A percentile compares a stretch with the other conserved stretches of the same genome.
Conservation (phyloP, 257 asterid genomes). For the Lycium barbarum region DNA sequence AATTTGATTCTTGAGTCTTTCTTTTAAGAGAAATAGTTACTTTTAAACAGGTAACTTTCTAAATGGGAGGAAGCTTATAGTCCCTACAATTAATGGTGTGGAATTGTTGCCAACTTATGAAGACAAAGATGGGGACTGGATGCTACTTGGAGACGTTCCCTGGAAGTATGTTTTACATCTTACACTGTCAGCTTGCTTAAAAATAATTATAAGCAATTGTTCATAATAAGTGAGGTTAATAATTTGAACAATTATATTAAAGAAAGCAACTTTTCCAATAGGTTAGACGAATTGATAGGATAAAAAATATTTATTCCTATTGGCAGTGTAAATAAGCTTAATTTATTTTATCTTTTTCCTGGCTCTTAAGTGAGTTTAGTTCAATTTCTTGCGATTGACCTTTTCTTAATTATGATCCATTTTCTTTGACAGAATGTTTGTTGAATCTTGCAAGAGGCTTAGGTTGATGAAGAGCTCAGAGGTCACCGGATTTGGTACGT, state of each 20-base stretch:
- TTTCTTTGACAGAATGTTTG: slow-evolving; percentile 69
- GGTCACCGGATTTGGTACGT: slow-evolving; percentile 37
- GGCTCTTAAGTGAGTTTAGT: no score
- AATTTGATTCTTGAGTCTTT: neutral
- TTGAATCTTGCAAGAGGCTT: slow-evolving; percentile 73
- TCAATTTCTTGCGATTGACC: no score
- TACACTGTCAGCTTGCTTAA: no score
- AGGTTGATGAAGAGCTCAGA: slow-evolving; percentile 77
- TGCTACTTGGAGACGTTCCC: slow-evolving; percentile 90
- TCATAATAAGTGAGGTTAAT: neutral
- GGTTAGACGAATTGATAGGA: neutral
- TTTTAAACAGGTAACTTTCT: slow-evolving; percentile 50
- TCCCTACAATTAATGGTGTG: slow-evolving; percentile 52
- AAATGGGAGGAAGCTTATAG: slow-evolving; percentile 63
- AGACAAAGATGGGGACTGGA: slow-evolving; percentile 90
- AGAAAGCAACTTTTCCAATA: neutral
- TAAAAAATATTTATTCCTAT: no score
- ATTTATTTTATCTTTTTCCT: neutral
- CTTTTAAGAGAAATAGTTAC: neutral
- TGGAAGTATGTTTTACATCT: slow-evolving; percentile 57
- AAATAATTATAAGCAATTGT: no score
- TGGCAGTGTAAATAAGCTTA: neutral
- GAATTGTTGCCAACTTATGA: slow-evolving; percentile 80
- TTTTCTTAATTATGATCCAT: neutral
- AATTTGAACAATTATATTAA: neutral